A percentile compares a stretch with the other conserved stretches of the same genome.
phyloP scores from a whole-genome alignment of 2,329 filamentous ascomycete genomes.

The Parastagonospora avenae region DNA sequence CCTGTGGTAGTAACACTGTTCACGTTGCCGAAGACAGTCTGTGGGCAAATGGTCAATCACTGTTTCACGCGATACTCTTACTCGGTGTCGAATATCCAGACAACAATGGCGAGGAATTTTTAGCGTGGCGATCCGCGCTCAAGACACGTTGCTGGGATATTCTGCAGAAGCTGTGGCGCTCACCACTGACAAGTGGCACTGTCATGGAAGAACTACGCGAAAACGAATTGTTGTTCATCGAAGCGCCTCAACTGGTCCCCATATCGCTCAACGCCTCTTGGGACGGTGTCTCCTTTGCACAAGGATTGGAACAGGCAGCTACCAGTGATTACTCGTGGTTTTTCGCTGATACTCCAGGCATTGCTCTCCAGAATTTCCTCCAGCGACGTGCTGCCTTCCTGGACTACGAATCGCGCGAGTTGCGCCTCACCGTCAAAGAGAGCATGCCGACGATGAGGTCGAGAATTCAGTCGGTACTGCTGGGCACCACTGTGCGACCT shows the following conservation, averaged over 20 bases:
- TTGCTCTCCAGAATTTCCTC: conserved; percentile 77
- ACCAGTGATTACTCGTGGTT: conserved; percentile 60
- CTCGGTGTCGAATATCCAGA: conserved; percentile 74
- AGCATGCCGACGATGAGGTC: conserved; percentile 62
- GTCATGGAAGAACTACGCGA: conserved; percentile 80
- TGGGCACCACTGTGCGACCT: conserved; percentile 73
- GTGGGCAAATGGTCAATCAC: conserved; percentile 72
- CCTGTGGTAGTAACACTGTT: conserved; percentile 72
- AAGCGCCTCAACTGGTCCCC: conserved; percentile 73
- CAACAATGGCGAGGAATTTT: conserved; percentile 53
- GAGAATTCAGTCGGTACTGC: conserved; percentile 65
- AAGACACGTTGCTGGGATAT: conserved; percentile 60
- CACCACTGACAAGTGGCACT: conserved; percentile 74
- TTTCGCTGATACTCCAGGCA: conserved; percentile 68
- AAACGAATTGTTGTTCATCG: conserved; percentile 78
- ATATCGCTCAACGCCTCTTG: conserved; percentile 72
- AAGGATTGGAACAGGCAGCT: conserved; percentile 40
- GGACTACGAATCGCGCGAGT: conserved; percentile 84
- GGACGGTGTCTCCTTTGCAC: conserved; percentile 68
- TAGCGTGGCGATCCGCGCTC: conserved; percentile 50
- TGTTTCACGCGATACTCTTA: conserved; percentile 82
- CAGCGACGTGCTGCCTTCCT: conserved; percentile 76
- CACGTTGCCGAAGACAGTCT: conserved; percentile 70
- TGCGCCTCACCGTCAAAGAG: conserved; percentile 75
- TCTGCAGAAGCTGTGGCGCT: conserved; percentile 81